Evolutionary conservation across 1,284 basidiomycete genomes (phyloP).

Genomic region (Athelia sp.): DNA sequence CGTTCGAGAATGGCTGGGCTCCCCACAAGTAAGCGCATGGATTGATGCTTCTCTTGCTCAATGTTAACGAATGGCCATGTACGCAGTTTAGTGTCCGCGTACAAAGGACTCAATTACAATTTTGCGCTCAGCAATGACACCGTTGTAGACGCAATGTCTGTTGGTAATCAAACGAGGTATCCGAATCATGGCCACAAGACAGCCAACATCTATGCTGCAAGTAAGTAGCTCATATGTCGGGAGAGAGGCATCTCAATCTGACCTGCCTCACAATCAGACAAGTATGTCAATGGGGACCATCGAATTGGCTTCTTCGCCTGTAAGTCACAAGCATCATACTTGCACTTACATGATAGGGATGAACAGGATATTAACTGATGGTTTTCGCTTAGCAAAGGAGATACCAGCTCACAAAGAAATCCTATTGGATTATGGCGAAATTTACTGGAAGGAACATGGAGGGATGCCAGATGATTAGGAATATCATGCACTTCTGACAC

Average conservation of each 20-base stretch:
- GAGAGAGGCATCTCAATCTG: not conserved
- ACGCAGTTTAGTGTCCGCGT: not conserved
- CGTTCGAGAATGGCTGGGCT: not conserved
- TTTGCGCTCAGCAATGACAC: not conserved
- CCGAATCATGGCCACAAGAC: not conserved
- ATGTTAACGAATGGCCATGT: no score
- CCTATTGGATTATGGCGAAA: not conserved
- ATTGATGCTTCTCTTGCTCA: no score
- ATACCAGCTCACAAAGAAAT: not conserved
- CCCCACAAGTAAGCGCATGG: no score
- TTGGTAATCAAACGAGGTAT: not conserved
- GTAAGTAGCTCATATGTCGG: not conserved
- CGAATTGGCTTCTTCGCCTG: slow-evolving; percentile 3
- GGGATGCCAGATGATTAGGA: no score
- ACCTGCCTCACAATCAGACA: not conserved
- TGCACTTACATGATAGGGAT: no score
- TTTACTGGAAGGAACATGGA: not conserved
- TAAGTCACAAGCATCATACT: not conserved
- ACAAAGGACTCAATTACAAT: not conserved
- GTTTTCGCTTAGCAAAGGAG: not conserved
- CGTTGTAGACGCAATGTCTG: not conserved
- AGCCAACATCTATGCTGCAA: not conserved
- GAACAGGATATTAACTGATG: no score
- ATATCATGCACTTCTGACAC: no score
- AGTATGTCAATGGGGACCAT: slow-evolving; percentile 3